These are phyloP conservation scores for Nidularia pulvinata DNA, from an alignment of 768 basidiomycete species.

Conservation along the genomic window DNA sequence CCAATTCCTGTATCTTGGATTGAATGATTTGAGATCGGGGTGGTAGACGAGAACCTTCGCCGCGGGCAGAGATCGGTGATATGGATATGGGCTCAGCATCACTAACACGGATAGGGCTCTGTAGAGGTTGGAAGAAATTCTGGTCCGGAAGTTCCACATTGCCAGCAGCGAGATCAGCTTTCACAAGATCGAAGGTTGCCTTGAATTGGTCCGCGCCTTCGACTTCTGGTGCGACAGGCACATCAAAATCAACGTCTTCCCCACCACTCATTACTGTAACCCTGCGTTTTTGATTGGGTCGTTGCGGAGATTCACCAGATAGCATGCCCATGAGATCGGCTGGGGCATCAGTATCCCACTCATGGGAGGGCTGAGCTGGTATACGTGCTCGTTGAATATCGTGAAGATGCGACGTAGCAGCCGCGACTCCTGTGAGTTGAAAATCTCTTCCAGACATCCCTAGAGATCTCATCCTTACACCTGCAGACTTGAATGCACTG, in stretches of 20 bases:
- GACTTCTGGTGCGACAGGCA: constrained; percentile 50
- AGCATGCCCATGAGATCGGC: constrained; percentile 41
- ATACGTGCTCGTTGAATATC: constrained; percentile 43
- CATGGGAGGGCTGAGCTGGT: constrained; percentile 19
- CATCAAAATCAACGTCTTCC: constrained; percentile 35
- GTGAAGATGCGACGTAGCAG: constrained; percentile 82
- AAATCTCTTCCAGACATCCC: constrained; percentile 72
- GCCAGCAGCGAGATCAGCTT: constrained; percentile 75
- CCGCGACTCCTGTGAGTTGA: constrained; percentile 81
- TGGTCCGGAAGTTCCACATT: neutral
- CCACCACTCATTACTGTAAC: constrained; percentile 22
- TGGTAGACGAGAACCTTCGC: constrained; percentile 28
- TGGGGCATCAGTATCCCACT: constrained; percentile 43
- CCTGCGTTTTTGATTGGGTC: constrained; percentile 19
- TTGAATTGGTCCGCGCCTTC: constrained; percentile 71
- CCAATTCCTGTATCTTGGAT: constrained; percentile 64
- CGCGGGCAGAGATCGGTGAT: constrained; percentile 15
- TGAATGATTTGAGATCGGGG: constrained; percentile 60
- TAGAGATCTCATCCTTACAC: constrained; percentile 76
- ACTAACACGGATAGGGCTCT: neutral
- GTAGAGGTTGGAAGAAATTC: too few relatives aligned
- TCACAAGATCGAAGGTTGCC: constrained; percentile 85
- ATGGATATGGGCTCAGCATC: neutral
- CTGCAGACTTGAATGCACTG: constrained; percentile 85
- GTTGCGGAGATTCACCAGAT: constrained; percentile 21